Base-by-base conservation (phyloP, 805 yeast genomes). In the Torulaspora franciscae region DNA sequence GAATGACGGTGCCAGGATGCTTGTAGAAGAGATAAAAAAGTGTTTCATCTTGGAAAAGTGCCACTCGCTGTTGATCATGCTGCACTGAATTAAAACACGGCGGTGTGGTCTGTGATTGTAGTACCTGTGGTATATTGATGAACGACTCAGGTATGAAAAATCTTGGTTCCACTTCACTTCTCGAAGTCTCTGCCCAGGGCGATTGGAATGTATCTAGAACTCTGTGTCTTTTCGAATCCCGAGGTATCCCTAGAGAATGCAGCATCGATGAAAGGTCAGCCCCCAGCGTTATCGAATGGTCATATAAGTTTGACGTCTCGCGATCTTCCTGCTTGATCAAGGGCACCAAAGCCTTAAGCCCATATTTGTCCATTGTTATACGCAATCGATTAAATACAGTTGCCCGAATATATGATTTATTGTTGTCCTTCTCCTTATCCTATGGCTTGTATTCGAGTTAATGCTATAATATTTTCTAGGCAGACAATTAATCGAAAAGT, bases 151-250 rank as follows among this genome's bases (percentile, higher is more conserved):
- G 96, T 34, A 80, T 70, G 37, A 67, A 70, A 64, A 79, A 90
- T 46, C 76, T 74, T 3, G 99, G 99, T 55, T 88, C 95, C 13
- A 91, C 96, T 52, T 85, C 90, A 43, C 90, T 81, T 57, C 95
- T 75, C 7, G 93, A 79, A 1, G 96, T 85, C 60, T 93, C 98
- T 32, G 85, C 75, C 98, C 99, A 91, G 9, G 99, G 99, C 2
- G 95, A 85, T 19, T 95, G 83, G 58, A 91, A 80, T 6, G 81
- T 79, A 51, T 75, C 67, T 38, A 65, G 40, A 6, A 62, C 64
- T 37, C 59, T 46, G 32, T 55, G 57, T 37, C 58, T 52, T 28
- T 52, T 47, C 1, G 48, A 37, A 32, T 52, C 56, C 17, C 54
- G 46, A 22, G 65, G 58, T 34, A 64, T 60, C 6, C 65, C 66